Evolutionary conservation across 2,329 filamentous ascomycete species (phyloP), one percentile per base, ranked within the genome.

Genomic region (Penicillium thymicola): DNA sequence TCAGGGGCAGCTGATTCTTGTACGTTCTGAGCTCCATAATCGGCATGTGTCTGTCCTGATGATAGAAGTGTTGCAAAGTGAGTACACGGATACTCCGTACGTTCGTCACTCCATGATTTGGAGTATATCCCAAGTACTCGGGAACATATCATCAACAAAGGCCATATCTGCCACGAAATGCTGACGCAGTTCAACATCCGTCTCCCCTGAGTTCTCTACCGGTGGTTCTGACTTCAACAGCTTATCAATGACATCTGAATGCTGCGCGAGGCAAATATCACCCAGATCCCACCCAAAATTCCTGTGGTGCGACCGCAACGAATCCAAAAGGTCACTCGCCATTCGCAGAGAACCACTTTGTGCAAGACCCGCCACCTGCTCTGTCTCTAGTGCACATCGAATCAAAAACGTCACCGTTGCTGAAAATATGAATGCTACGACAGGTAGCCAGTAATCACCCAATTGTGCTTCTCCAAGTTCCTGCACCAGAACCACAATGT

Each of bases 361-460:
- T 0, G 70, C 72, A 10, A 51, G 46, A 8, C 46, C 47, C 1
- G 38, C 49, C 10, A 23, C 18, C 23, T 50, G 54, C 28, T 59
- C 57, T 16, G 72, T 75, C 53, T 76, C 76, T 3, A 75, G n/a
- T 74, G 53, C 80, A 75, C 2, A 83, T 65, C 81, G 74, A 9
- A 83, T 66, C 28, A 83, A 65, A 38, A 82, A 82, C 40, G 77
- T 81, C 14, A 78, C 76, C 0, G 81, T 79, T 1, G 78, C 77
- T 0, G 79, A 75, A n/a, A 81, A 75, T 0, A 76, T 71, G 53
- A 81, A 82, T 0, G 79, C 75, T 37, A 74, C 73, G 3, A 78
- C 71, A 0, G 81, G 75, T 2, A 82, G 69, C 80, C 80, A 83
- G 55, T 81, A 83, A 46, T 78, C 81, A 3, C 71, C 68, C 0